Percentiles rank a stretch among this genome's conserved stretches.
Evolutionary conservation across 345 rosid genomes (phyloP).

Genomic region (Ricinus communis): DNA sequence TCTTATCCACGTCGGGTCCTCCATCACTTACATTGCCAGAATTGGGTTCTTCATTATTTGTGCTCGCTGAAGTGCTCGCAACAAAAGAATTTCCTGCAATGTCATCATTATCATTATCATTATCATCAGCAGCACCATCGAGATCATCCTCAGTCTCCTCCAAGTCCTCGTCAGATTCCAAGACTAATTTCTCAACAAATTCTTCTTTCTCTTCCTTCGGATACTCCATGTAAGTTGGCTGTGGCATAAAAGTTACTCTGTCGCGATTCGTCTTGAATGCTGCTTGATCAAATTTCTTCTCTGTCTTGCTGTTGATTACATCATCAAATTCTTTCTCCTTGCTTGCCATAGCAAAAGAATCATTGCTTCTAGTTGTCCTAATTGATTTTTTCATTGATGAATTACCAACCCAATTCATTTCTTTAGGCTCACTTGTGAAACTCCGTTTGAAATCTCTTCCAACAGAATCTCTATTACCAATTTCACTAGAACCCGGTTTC

Average conservation of each 20-base stretch:
- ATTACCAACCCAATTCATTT: too few relatives aligned
- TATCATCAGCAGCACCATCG: too few relatives aligned
- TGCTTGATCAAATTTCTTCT: constrained; percentile 24
- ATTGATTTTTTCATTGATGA: constrained; percentile 31
- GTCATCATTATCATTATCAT: constrained; percentile 29
- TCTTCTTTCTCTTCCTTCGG: constrained; percentile 26
- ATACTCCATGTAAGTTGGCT: constrained; percentile 35
- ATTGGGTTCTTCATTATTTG: constrained; percentile 25
- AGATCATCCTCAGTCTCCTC: constrained; percentile 24
- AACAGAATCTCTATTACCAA: constrained; percentile 23
- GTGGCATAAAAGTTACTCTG: constrained; percentile 19
- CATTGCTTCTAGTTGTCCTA: constrained; percentile 33
- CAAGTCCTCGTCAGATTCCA: constrained; percentile 39
- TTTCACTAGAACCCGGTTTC: constrained; percentile 22
- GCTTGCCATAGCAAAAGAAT: constrained; percentile 28
- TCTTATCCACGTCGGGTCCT: constrained; percentile 88
- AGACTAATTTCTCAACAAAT: constrained; percentile 29
- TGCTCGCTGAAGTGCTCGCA: constrained; percentile 4
- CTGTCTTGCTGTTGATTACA: constrained; percentile 10
- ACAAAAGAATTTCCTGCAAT: constrained; percentile 10
- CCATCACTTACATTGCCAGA: constrained; percentile 36
- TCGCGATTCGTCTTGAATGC: constrained; percentile 23
- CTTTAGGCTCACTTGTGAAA: too few relatives aligned
- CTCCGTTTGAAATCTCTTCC: constrained; percentile 2
- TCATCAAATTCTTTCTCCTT: constrained; percentile 21